These are phyloP conservation scores for Immersiporthe knoxdaviesiana DNA, from an alignment of 2,329 filamentous ascomycete species.

Conservation along the genomic window DNA sequence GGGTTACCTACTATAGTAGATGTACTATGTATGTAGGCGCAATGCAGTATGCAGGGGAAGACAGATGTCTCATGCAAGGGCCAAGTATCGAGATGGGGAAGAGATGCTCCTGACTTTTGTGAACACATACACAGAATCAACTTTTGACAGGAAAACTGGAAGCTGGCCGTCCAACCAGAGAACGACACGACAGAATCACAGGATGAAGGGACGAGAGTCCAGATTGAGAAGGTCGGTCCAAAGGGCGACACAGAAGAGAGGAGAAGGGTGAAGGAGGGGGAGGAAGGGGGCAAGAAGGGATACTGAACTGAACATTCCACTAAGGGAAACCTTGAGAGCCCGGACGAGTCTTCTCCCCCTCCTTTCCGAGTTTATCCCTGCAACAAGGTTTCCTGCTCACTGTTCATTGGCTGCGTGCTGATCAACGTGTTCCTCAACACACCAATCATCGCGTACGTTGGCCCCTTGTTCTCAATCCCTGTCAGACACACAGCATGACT, in stretches of 20 bases:
- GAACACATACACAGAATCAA: background rate
- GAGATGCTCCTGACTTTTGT: background rate
- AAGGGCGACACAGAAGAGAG: background rate
- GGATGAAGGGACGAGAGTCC: background rate
- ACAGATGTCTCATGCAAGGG: constrained; percentile 15
- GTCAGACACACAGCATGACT: background rate
- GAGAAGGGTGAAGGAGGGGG: too few relatives aligned
- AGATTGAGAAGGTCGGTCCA: background rate
- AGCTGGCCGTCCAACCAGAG: background rate
- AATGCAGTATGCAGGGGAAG: constrained; percentile 10
- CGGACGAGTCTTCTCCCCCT: background rate
- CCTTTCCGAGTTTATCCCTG: background rate
- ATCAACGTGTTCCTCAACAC: background rate
- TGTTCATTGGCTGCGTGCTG: constrained; percentile 12
- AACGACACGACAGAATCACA: background rate
- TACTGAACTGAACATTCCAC: background rate
- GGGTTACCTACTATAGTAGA: too few relatives aligned
- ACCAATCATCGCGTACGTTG: constrained; percentile 26
- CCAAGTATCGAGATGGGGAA: background rate
- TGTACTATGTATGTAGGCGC: background rate
- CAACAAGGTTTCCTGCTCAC: background rate
- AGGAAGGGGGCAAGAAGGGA: background rate
- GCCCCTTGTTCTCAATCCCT: background rate
- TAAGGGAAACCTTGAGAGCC: background rate
- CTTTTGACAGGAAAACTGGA: background rate